Conservation (phyloP, 2,329 filamentous ascomycete genomes). For the Emergomyces pasteurianus region DNA sequence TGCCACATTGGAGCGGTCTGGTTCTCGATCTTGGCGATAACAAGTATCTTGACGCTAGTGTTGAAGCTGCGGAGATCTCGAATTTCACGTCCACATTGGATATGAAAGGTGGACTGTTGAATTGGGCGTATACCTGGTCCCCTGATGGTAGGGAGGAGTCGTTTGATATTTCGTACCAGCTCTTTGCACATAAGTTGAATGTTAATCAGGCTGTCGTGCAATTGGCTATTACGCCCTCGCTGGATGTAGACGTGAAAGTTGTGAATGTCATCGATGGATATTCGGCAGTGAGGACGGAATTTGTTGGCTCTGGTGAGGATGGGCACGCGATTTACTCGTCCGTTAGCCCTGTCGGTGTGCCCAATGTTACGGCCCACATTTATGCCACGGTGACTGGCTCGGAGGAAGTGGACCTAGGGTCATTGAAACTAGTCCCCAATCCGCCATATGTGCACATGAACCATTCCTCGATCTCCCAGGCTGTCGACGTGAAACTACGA, state of each 20-base stretch:
- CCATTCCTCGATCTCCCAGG: constrained; percentile 53
- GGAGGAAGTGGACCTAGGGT: constrained; percentile 30
- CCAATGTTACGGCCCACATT: constrained; percentile 51
- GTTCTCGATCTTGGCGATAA: constrained; percentile 44
- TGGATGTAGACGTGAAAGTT: constrained; percentile 44
- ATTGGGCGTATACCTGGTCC: constrained; percentile 56
- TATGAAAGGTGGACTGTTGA: constrained; percentile 49
- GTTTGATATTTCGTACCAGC: constrained; percentile 51
- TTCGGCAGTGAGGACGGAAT: constrained; percentile 53
- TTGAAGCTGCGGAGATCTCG: constrained; percentile 46
- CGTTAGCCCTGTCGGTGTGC: constrained; percentile 50
- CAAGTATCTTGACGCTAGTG: constrained; percentile 48
- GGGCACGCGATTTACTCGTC: constrained; percentile 50
- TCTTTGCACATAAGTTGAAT: constrained; percentile 53
- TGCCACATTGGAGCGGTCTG: constrained; percentile 56
- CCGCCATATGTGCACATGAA: constrained; percentile 43
- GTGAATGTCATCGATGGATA: constrained; percentile 58
- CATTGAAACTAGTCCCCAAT: constrained; percentile 33
- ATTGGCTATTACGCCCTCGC: constrained; percentile 45
- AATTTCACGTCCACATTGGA: constrained; percentile 51
- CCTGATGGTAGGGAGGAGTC: constrained; percentile 37
- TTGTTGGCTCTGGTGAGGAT: constrained; percentile 45
- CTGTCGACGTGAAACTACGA: constrained; percentile 41
- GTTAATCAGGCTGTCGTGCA: constrained; percentile 51
- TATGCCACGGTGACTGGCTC: constrained; percentile 35